These are phyloP conservation scores for Colletotrichum eremochloae DNA, from an alignment of 2,329 filamentous ascomycete species.

Conservation along the genomic window DNA sequence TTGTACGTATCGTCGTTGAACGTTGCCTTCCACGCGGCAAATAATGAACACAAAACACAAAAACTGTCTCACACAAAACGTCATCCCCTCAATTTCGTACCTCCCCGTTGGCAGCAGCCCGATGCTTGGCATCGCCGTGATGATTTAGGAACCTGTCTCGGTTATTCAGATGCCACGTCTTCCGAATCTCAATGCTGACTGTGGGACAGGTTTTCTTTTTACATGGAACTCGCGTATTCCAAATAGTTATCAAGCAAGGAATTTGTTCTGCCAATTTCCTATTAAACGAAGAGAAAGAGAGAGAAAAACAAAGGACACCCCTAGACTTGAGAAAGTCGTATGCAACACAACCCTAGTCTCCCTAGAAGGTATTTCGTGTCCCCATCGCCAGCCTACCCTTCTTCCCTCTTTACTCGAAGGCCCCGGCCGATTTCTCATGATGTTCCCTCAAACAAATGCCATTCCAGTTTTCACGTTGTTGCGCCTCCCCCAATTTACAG, in stretches of 20 bases:
- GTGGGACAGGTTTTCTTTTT: not conserved
- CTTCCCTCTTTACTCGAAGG: slow-evolving; percentile 4
- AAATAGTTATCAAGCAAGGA: not conserved
- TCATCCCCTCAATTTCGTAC: not conserved
- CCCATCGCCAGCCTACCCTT: not conserved
- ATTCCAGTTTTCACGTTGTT: slow-evolving; percentile 11
- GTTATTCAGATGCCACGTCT: not conserved
- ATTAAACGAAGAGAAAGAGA: no score
- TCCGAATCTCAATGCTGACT: not conserved
- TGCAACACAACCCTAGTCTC: not conserved
- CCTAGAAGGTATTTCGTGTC: not conserved
- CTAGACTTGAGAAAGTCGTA: not conserved
- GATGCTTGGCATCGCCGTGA: not conserved
- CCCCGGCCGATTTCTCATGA: not conserved
- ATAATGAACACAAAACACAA: no score
- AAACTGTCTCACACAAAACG: no score
- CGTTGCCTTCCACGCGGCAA: not conserved
- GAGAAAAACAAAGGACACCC: no score
- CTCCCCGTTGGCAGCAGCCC: not conserved
- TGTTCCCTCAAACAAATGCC: slow-evolving; percentile 19
- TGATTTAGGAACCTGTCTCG: not conserved
- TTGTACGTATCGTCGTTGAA: not conserved
- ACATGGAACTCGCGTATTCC: not conserved
- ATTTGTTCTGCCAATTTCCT: not conserved
- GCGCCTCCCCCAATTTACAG: slow-evolving; percentile 2